Evolutionary conservation across 108 stramenopile genomes (phyloP).

Genomic region (Fragilaria crotonensis): DNA sequence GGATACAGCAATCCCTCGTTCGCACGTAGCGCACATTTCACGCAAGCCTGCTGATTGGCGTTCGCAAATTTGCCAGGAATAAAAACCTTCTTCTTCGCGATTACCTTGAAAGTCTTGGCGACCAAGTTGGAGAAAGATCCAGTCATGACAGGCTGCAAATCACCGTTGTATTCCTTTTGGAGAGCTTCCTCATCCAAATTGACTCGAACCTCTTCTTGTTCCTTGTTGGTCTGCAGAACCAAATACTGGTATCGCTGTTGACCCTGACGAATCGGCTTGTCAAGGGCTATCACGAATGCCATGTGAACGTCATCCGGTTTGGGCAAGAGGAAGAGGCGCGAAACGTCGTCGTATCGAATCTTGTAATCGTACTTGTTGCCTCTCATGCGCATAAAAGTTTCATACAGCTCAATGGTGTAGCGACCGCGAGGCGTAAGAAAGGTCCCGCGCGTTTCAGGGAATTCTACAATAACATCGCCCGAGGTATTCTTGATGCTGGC

Average conservation of each 20-base stretch:
- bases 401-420: slow-evolving; percentile 92
- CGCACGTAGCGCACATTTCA: slow-evolving; percentile 84
- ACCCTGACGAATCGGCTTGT: slow-evolving; percentile 97
- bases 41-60: slow-evolving; percentile 78
- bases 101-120: slow-evolving; percentile 96
- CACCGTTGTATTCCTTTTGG: slow-evolving; percentile 84
- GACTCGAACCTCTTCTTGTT: slow-evolving; percentile 75
- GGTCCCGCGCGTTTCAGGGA: slow-evolving; percentile 87
- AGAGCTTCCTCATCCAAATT: slow-evolving; percentile 92
- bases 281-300: slow-evolving; percentile 96
- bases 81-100: slow-evolving; percentile 96
- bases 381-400: slow-evolving; percentile 82
- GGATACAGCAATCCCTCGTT: slow-evolving; percentile 97
- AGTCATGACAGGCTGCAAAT: slow-evolving; percentile 82
- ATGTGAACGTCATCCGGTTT: slow-evolving; percentile 90
- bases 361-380: slow-evolving; percentile 98
- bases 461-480: slow-evolving; percentile 88
- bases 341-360: slow-evolving; percentile 95
- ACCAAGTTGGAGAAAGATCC: slow-evolving; percentile 92
- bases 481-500: slow-evolving; percentile 84
- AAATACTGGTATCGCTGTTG: slow-evolving; percentile 97
- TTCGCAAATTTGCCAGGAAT: slow-evolving; percentile 90
- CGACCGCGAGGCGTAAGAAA: slow-evolving; percentile 97
- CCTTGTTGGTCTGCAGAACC: slow-evolving; percentile 88
- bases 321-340: slow-evolving; percentile 88